These are phyloP conservation scores for Suillus variegatus DNA, from an alignment of 768 basidiomycete species.

Conservation along the genomic window DNA sequence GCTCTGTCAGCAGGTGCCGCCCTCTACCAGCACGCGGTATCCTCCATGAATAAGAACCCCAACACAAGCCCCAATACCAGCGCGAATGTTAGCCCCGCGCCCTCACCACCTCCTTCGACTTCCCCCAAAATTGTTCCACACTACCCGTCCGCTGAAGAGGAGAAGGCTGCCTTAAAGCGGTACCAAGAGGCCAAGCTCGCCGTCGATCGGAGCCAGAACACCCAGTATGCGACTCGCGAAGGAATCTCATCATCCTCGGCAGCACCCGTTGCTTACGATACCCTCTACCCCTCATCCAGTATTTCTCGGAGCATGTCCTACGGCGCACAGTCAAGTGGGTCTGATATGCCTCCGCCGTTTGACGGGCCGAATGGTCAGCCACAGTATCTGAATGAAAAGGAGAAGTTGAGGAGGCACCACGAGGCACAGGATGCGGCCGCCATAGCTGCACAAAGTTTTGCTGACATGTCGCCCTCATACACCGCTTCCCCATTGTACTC, in stretches of 20 bases:
- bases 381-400: slow-evolving; percentile 62
- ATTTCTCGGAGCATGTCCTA: slow-evolving; percentile 22
- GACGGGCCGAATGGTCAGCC: slow-evolving; percentile 41
- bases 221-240: slow-evolving; percentile 24
- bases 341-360: slow-evolving; percentile 56
- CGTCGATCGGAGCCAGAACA: slow-evolving; percentile 59
- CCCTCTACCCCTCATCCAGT: slow-evolving; percentile 50
- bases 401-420: slow-evolving; percentile 59
- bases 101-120: slow-evolving; percentile 28
- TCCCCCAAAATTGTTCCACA: slow-evolving; percentile 38
- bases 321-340: slow-evolving; percentile 28
- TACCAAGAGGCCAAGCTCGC: slow-evolving; percentile 75
- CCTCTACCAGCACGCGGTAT: slow-evolving; percentile 48
- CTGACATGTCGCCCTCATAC: slow-evolving; percentile 14
- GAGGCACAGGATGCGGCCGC: slow-evolving; percentile 69
- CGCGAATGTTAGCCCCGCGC: slow-evolving; percentile 31
- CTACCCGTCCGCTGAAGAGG: slow-evolving; percentile 67
- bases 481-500: slow-evolving; percentile 20
- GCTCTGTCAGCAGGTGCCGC: slow-evolving; percentile 42
- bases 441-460: slow-evolving; percentile 24
- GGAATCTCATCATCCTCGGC: slow-evolving; percentile 30
- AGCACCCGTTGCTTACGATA: slow-evolving; percentile 62
- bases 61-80: slow-evolving; percentile 22
- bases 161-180: slow-evolving; percentile 68
- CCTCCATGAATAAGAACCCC: slow-evolving; percentile 34